Base-by-base conservation (phyloP, 2,329 filamentous ascomycete genomes). In the Penicillium frequentans region DNA sequence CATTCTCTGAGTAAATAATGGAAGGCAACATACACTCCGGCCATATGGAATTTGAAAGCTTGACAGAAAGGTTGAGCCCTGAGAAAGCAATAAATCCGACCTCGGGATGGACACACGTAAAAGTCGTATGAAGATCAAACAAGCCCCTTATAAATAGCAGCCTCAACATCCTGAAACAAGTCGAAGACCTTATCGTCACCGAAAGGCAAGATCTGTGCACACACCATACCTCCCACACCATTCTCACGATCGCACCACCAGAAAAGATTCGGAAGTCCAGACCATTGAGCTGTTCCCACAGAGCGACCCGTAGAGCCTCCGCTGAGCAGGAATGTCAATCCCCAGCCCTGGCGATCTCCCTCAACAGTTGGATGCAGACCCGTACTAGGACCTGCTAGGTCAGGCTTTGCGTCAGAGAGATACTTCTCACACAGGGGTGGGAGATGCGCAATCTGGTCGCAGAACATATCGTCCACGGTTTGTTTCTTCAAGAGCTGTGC, bases 231-330 rank as follows among this genome's bases (percentile, higher is more conserved):
- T 0, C 79, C 85, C 42, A 87, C 73, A 0, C 83, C 85, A 55
- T 80, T 82, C 66, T 86, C 83, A 8, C 84, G 74, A 69, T 88
- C 86, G 33, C 75, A 76, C 85, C 85, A 88, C 84, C 85, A 88
- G 66, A 77, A 88, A 37, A 83, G 63, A 65, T 88, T 88, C 3
- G 83, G 70, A 29, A 88, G 63, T 0, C 86, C 86, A 2, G 82
- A 82, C 86, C 86, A 88, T 65, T 76, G 79, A 0, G 65, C 81
- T 0, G 84, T 85, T 2, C 77, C 73, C 2, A 62, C 70, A 0
- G 82, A 82, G 11, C 85, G 76, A 0, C 85, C 84, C 3, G 84
- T 84, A 1, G 69, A 63, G 1, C 78, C 79, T 0, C 79, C 78
- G 16, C 70, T 82, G 13, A 86, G 69, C 78, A 86, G 82, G 49